These are phyloP conservation scores for Penicillium flavigenum DNA, from an alignment of 495 filamentous ascomycete species.

Conservation along the genomic window DNA sequence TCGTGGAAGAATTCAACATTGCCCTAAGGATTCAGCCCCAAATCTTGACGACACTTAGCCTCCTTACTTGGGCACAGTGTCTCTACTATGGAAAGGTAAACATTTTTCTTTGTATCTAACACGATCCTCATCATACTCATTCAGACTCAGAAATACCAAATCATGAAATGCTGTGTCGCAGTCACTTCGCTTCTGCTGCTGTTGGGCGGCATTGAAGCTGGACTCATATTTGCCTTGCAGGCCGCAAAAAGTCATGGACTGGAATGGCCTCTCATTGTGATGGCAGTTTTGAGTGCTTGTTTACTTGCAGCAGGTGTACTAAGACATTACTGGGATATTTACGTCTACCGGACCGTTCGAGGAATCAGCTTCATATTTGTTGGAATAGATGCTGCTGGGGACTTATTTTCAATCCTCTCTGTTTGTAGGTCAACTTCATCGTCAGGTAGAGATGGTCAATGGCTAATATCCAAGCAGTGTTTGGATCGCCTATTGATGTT, in stretches of 20 bases:
- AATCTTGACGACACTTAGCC: constrained; percentile 59
- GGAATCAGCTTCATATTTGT: constrained; percentile 68
- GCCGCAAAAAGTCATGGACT: constrained; percentile 36
- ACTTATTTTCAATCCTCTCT: constrained; percentile 61
- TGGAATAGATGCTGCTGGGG: constrained; percentile 61
- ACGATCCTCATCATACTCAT: constrained; percentile 8
- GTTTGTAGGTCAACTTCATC: constrained; percentile 34
- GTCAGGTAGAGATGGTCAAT: background rate
- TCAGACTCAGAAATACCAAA: constrained; percentile 42
- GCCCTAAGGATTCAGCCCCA: constrained; percentile 62
- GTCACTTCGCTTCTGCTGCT: constrained; percentile 37
- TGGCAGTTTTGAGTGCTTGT: constrained; percentile 58
- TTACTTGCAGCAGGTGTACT: constrained; percentile 56
- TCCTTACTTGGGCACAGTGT: constrained; percentile 64
- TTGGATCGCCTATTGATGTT: constrained; percentile 53
- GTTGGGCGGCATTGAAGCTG: constrained; percentile 53
- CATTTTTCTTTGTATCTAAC: constrained; percentile 7
- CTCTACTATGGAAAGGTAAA: constrained; percentile 57
- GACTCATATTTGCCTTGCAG: constrained; percentile 50
- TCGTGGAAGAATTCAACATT: constrained; percentile 59
- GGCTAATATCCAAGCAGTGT: constrained; percentile 38
- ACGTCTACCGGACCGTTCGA: constrained; percentile 55
- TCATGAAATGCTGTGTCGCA: constrained; percentile 41
- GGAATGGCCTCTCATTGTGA: constrained; percentile 56
- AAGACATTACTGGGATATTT: constrained; percentile 61